Base-by-base conservation (phyloP, 2,329 filamentous ascomycete genomes). In the Aspergillus pseudoterreus region DNA sequence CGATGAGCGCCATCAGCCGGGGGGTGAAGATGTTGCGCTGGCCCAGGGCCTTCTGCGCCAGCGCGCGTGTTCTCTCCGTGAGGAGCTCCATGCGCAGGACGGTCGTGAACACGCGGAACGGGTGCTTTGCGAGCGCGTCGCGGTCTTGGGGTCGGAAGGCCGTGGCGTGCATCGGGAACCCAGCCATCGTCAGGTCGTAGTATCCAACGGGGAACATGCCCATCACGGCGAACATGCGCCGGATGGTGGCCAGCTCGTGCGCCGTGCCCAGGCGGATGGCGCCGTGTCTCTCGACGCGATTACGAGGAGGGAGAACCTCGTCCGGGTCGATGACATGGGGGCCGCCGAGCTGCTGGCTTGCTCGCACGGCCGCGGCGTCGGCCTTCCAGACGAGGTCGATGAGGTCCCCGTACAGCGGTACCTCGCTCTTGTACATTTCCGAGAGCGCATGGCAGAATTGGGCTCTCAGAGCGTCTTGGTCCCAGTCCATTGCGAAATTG, bases 91-190 rank as follows among this genome's bases (percentile, higher is more conserved):
- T 69, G 0, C 78, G 58, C 9, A 76, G 57, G 1, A 76, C 57
- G 2, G 71, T 73, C 2, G 73, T 71, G 51, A 76, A 75, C 9
- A 75, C 66, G 1, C 72, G 68, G 49, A 81, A 80, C 0, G 78
- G 77, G 47, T 79, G 75, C 14, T 57, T 57, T 2, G 59, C 51
- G 3, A 80, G 63, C 0, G 73, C 66, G 2, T 63, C 56, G 0
- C 53, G 47, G 4, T 58, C 64, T 0, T 60, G 64, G 0, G 78
- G 77, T 2, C 79, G 72, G 53, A 82, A 82, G 8, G 73, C 75
- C 0, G 78, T 81, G 1, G 77, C 77, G 49, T 81, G 77, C 62
- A 81, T 72, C 0, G 78, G 79, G 12, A 82, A 65, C 0, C 72
- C 72, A 3, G 73, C 77, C 0, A 71, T 58, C 0, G 71, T 72